These are phyloP conservation scores for Myxozyma geophila DNA, from an alignment of 805 yeast genomes.

Conservation along the genomic window DNA sequence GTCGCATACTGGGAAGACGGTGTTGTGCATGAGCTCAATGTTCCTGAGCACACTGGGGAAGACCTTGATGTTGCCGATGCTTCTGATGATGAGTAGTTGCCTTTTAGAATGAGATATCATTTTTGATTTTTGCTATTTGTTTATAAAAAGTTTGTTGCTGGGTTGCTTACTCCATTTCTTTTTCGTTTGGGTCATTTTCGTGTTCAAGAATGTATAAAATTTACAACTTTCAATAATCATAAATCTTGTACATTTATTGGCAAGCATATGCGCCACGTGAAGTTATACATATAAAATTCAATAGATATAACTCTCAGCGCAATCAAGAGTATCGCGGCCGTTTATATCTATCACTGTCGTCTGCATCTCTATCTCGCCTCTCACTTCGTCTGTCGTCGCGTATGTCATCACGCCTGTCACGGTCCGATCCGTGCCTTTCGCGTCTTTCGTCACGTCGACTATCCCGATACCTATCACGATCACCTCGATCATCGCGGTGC, in stretches of 20 bases:
- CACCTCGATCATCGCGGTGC: slow-evolving; percentile 26
- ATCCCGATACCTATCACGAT: slow-evolving; percentile 28
- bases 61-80: slow-evolving; percentile 15
- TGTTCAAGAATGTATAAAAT: background rate
- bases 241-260: background rate
- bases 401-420: background rate
- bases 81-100: slow-evolving; percentile 11
- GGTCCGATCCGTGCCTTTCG: slow-evolving; percentile 32
- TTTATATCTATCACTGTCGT: slow-evolving; percentile 39
- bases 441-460: slow-evolving; percentile 39
- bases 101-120: background rate
- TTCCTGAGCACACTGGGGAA: background rate
- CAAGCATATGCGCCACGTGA: background rate
- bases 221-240: background rate
- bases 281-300: too few relatives aligned
- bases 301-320: background rate
- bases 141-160: slow-evolving; percentile 9
- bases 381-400: slow-evolving; percentile 32
- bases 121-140: background rate
- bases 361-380: slow-evolving; percentile 37
- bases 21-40: slow-evolving; percentile 32
- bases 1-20: slow-evolving; percentile 75
- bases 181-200: slow-evolving; percentile 2
- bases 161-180: slow-evolving; percentile 1
- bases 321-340: slow-evolving; percentile 23